phyloP scores from a whole-genome alignment of 345 rosid genomes.

The Gossypium anomalum region DNA sequence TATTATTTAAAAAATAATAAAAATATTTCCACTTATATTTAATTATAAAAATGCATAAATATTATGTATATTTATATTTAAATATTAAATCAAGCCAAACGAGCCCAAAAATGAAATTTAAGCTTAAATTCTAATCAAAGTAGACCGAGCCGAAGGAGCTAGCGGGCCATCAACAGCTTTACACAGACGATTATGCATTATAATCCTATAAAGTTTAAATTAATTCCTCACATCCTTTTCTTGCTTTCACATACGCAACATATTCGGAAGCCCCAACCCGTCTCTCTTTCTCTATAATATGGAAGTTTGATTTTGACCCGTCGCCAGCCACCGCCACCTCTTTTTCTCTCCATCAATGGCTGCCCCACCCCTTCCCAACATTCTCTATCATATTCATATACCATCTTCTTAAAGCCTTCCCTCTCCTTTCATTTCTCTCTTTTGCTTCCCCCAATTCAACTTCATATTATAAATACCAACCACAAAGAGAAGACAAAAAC shows the following conservation, averaged over 20 bases:
- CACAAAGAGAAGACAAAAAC: conserved; percentile 4
- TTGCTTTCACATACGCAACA: conserved; percentile 36
- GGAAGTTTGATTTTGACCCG: conserved; percentile 76
- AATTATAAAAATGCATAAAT: too few species aligned
- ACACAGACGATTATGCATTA: background rate
- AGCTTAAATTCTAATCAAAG: too few species aligned
- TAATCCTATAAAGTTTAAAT: background rate
- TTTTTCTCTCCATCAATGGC: conserved; percentile 38
- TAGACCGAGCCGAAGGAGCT: too few species aligned
- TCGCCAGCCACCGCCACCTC: conserved; percentile 68
- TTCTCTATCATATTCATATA: conserved; percentile 13
- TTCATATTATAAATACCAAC: too few species aligned
- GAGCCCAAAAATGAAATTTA: too few species aligned
- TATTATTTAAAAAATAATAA: too few species aligned
- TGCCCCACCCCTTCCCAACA: conserved; percentile 39
- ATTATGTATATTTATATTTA: too few species aligned
- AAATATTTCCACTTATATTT: too few species aligned
- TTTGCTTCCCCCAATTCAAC: conserved; percentile 16
- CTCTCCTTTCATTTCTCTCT: conserved; percentile 18
- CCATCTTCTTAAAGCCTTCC: conserved; percentile 29
- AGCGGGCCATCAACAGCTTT: too few species aligned
- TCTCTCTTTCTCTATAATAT: conserved; percentile 27
- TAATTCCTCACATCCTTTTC: conserved; percentile 21
- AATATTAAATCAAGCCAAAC: too few species aligned
- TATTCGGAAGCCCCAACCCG: conserved; percentile 8